Evolutionary conservation across 2,329 filamentous ascomycete species (phyloP).

Genomic region (Trichophyton equinum): DNA sequence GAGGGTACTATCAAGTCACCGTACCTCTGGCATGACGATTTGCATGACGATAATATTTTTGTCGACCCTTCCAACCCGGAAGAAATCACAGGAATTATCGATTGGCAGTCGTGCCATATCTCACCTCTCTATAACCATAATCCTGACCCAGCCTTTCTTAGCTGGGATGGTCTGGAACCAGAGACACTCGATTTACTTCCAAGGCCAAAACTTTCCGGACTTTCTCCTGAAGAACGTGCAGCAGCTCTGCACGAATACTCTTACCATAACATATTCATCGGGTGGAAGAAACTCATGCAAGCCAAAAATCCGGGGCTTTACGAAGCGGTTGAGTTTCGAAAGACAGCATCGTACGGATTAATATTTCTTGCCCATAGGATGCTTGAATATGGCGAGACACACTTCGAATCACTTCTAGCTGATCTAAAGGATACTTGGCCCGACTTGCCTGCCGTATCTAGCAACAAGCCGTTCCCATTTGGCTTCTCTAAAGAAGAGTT

Average conservation of each 20-base stretch:
- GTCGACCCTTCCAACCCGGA: conserved; percentile 20
- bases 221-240: conserved; percentile 17
- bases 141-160: conserved; percentile 20
- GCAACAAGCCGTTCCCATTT: conserved; percentile 8
- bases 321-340: conserved; percentile 9
- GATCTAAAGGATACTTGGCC: conserved; percentile 20
- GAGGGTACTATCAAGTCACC: conserved; percentile 14
- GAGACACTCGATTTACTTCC: conserved; percentile 6
- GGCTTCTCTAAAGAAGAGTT: not conserved
- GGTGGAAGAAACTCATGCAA: conserved; percentile 11
- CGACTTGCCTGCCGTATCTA: conserved; percentile 15
- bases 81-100: conserved; percentile 21
- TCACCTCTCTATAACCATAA: conserved; percentile 21
- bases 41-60: conserved; percentile 23
- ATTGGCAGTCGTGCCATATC: conserved; percentile 23
- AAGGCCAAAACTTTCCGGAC: conserved; percentile 14
- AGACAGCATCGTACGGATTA: conserved; percentile 16
- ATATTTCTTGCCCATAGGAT: conserved; percentile 22
- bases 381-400: conserved; percentile 23
- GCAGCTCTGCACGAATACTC: conserved; percentile 19
- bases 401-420: conserved; percentile 21
- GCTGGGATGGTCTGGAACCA: conserved; percentile 19
- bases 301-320: conserved; percentile 10
- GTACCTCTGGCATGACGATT: conserved; percentile 18
- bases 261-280: conserved; percentile 7